These are phyloP conservation scores for Cryptococcus sp. DNA, from an alignment of 1,284 basidiomycete genomes.

Conservation along the genomic window DNA sequence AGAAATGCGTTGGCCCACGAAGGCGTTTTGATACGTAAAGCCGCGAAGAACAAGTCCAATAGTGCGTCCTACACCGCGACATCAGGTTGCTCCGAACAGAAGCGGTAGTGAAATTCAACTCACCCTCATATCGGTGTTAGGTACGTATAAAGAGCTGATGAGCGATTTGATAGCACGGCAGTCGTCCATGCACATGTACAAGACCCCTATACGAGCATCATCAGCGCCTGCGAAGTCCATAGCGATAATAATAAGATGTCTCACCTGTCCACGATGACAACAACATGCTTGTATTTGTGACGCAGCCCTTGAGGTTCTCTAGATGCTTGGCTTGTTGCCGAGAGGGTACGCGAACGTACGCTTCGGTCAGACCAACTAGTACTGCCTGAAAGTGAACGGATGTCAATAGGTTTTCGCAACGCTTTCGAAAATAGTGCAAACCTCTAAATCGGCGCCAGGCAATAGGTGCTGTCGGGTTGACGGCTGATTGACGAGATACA, in stretches of 20 bases:
- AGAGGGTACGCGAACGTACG: conserved; percentile 72
- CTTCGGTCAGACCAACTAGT: conserved; percentile 83
- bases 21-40: conserved; percentile 86
- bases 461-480: conserved; percentile 75
- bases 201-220: conserved; percentile 62
- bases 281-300: conserved; percentile 78
- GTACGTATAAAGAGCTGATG: conserved; percentile 82
- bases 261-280: conserved; percentile 90
- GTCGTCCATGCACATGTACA: conserved; percentile 92
- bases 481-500: conserved; percentile 84
- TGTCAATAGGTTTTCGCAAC: conserved; percentile 1
- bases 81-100: background rate
- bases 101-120: conserved; percentile 28
- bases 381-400: conserved; percentile 50
- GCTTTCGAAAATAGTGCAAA: conserved; percentile 48
- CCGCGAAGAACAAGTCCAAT: conserved; percentile 88
- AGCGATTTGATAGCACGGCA: conserved; percentile 81
- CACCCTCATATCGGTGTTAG: conserved; percentile 81
- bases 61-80: conserved; percentile 71
- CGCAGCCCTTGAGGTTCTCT: conserved; percentile 73
- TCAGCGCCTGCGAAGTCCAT: conserved; percentile 4
- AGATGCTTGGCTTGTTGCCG: conserved; percentile 56
- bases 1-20: conserved; percentile 90
- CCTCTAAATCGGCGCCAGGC: conserved; percentile 87
- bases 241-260: conserved; percentile 38